These are phyloP conservation scores for Lichtheimia corymbifera DNA, from an alignment of 371 early-diverging fungal species.

Conservation along the genomic window DNA sequence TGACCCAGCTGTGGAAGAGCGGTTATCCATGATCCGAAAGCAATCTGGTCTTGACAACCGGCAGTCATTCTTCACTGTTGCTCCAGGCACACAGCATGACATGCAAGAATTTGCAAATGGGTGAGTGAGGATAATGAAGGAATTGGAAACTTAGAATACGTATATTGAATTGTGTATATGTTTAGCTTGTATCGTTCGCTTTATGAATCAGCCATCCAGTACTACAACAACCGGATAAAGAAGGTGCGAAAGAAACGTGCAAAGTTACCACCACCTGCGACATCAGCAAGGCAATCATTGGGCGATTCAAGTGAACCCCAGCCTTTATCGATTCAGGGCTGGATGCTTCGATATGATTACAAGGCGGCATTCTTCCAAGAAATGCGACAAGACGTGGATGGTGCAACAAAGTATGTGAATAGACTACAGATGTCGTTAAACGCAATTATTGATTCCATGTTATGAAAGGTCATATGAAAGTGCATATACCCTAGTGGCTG, in stretches of 20 bases:
- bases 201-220: slow-evolving; percentile 67
- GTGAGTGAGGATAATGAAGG: slow-evolving; percentile 35
- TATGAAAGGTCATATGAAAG: slow-evolving; percentile 65
- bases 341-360: slow-evolving; percentile 83
- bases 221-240: slow-evolving; percentile 77
- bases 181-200: slow-evolving; percentile 68
- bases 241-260: slow-evolving; percentile 71
- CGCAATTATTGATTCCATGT: slow-evolving; percentile 5
- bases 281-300: slow-evolving; percentile 25
- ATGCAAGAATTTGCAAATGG: slow-evolving; percentile 67
- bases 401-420: slow-evolving; percentile 60
- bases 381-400: slow-evolving; percentile 77
- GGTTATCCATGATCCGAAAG: slow-evolving; percentile 60
- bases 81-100: slow-evolving; percentile 51
- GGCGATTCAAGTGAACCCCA: slow-evolving; percentile 37
- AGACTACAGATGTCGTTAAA: background rate
- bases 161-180: background rate
- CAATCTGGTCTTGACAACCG: slow-evolving; percentile 67
- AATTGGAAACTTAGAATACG: no score
- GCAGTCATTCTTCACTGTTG: slow-evolving; percentile 65
- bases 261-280: slow-evolving; percentile 56
- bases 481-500: slow-evolving; percentile 65
- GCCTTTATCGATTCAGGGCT: slow-evolving; percentile 63
- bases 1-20: slow-evolving; percentile 68
- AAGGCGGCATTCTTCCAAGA: slow-evolving; percentile 80